Base-by-base conservation (phyloP, 768 basidiomycete genomes). In the Suillus subluteus region DNA sequence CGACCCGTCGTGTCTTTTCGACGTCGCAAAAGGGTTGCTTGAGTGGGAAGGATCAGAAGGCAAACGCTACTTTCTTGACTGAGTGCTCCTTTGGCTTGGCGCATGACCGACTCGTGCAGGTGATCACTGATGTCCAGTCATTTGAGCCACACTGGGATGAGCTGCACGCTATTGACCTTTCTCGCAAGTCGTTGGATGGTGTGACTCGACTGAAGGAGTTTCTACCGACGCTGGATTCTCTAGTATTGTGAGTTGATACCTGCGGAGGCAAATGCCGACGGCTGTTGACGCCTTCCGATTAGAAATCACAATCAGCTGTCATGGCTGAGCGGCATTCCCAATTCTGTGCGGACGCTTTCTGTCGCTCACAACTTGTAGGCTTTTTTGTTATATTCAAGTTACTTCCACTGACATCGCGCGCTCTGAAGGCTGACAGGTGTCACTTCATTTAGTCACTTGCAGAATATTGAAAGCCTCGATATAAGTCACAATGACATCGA, bases 51-150 rank as follows among this genome's bases (percentile, higher is more conserved):
- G 76, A 68, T 73, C 74, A 70, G 61, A 65, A 67, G 70, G 73
- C 65, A 72, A 82, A 91, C 69, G 85, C 82, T 11, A 91, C 91
- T 1, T 97, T 91, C 81, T 82, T 99, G 69, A 99, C 97, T 13
- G 96, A 99, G 74, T 98, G 96, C 74, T 98, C 96, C 50, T 99
- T 99, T 75, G 95, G 88, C 18, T 89, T 98, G 54, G 87, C 95
- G n/a, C 94, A 94, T 72, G 97, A 98, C 75, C 86, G 87, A 55
- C 86, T 99, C 6, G 91, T 99, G 2, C 88, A 93, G 76, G 89
- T 94, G 72, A 94, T 99, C 73, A 98, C 96, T 52, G 96, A 98
- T 72, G 88, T 96, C 15, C 91, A 96, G 74, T 95, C 96, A 23
- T 98, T 93, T 77, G 94, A 96, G 73, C 95, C 96, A 30, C 85